phyloP scores from a whole-genome alignment of 305 asterid genomes.

The Plantago coronopus region DNA sequence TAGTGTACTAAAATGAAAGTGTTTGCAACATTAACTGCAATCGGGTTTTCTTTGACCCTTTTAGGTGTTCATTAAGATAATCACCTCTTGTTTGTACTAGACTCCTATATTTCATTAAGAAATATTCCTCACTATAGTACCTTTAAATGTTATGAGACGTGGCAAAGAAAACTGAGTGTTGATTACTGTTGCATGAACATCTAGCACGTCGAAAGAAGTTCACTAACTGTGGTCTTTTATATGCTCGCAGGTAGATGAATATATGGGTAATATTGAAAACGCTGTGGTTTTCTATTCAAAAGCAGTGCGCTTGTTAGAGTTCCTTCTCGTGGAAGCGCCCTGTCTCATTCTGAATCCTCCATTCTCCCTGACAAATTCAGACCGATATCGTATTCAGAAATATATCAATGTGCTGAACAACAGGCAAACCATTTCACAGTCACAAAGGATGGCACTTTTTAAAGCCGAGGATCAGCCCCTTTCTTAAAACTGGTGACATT shows the following conservation, averaged over 20 bases:
- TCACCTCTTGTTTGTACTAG: too few species aligned
- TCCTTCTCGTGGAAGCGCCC: constrained; percentile 80
- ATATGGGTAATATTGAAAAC: constrained; percentile 52
- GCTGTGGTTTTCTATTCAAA: constrained; percentile 63
- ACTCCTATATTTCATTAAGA: too few species aligned
- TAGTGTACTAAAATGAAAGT: too few species aligned
- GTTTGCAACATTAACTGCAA: too few species aligned
- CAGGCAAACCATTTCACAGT: constrained; percentile 62
- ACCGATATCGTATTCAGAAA: constrained; percentile 59
- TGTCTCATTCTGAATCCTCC: constrained; percentile 82
- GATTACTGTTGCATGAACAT: constrained; percentile 13
- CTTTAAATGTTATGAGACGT: too few species aligned
- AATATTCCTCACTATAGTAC: too few species aligned
- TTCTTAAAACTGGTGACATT: constrained; percentile 29
- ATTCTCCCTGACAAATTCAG: constrained; percentile 71
- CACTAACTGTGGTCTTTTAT: too few species aligned
- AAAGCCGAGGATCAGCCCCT: constrained; percentile 48
- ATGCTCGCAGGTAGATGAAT: constrained; percentile 80
- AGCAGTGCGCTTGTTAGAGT: constrained; percentile 58
- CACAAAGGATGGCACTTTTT: constrained; percentile 56
- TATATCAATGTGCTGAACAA: constrained; percentile 62
- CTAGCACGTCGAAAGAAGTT: too few species aligned
- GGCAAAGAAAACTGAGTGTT: constrained; percentile 3
- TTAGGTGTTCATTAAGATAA: too few species aligned
- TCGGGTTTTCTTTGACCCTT: too few species aligned